Evolutionary conservation across 768 basidiomycete genomes (phyloP).

Genomic region (Cubamyces sp.): DNA sequence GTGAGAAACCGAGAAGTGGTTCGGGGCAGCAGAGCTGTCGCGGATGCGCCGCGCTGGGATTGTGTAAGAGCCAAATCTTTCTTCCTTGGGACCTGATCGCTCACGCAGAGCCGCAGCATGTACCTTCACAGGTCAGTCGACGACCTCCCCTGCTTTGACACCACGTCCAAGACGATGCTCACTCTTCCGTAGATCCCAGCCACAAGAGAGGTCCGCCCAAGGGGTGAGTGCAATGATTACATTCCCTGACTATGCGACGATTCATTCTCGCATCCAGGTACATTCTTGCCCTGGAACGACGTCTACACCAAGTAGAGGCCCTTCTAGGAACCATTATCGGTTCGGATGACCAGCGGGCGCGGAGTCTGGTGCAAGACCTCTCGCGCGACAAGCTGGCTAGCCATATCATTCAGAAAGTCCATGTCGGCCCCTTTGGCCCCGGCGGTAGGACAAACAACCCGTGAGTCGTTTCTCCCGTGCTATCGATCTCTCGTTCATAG

Average conservation of each 20-base stretch:
- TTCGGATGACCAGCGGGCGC: conserved; percentile 44
- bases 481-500: neutral
- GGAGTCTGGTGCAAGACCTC: conserved; percentile 39
- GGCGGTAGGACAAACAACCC: conserved; percentile 34
- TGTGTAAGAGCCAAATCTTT: conserved; percentile 27
- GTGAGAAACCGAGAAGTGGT: conserved; percentile 34
- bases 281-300: conserved; percentile 47
- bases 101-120: conserved; percentile 27
- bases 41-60: conserved; percentile 35
- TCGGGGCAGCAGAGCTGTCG: conserved; percentile 31
- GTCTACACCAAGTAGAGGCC: conserved; percentile 49
- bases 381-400: conserved; percentile 41
- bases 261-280: conserved; percentile 33
- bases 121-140: conserved; percentile 31
- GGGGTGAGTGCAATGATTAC: conserved; percentile 27
- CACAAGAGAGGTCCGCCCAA: conserved; percentile 42
- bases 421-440: conserved; percentile 41
- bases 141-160: neutral
- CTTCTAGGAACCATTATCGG: conserved; percentile 45
- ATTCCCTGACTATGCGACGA: neutral
- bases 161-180: neutral
- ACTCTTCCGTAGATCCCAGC: conserved; percentile 27
- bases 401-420: conserved; percentile 43
- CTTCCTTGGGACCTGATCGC: conserved; percentile 3
- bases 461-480: conserved; percentile 13